Evolutionary conservation across 176 grass and related monocot species (phyloP), one percentile per base, ranked within the genome.

Genomic region (Musa acuminata): DNA sequence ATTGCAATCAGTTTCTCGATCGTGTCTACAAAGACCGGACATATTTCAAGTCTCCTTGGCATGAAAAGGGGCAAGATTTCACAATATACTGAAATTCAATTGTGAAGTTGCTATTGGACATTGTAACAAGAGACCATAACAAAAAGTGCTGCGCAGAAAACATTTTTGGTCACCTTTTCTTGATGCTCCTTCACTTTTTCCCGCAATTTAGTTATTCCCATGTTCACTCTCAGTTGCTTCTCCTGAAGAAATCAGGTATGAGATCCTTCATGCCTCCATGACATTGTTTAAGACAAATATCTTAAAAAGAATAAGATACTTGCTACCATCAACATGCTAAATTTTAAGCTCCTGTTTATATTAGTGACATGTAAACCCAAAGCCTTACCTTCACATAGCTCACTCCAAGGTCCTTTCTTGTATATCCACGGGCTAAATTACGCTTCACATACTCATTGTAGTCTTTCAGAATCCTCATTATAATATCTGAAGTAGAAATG

Each of bases 131-230:
- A 70, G 8, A 70, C 48, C 16, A 69, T 16, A 50, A 70, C 20
- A 17, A 50, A 21, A 51, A 6, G 9, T 50, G 4, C 43, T 12
- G 7, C 17, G 8, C 9, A 70, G 8, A 55, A 59, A 74, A 29
- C 35, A 59, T 12, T 59, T 9, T 51, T 64, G 10, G n/a, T 11
- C 21, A 77, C 75, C 75, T 77, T 77, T 52, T 77, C 75, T 51
- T 77, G 75, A 51, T 77, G 75, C 52, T 77, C 75, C 75, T 77
- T 77, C 49, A 77, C 75, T 65, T 77, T 77, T 64, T 77, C 75
- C 19, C 49, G 75, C 75, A 77, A 59, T 77, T 77, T 77, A 24
- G 43, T 77, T 65, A 77, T 77, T 7, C 75, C 75, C 60, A 77
- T 77, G 58, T 77, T 77, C n/a, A 77, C 59, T 77, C 59, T 51